A percentile compares a stretch with the other conserved stretches of the same genome.
Conservation (phyloP, 1,284 basidiomycete species). For the Microbotryomycetes sp. region DNA sequence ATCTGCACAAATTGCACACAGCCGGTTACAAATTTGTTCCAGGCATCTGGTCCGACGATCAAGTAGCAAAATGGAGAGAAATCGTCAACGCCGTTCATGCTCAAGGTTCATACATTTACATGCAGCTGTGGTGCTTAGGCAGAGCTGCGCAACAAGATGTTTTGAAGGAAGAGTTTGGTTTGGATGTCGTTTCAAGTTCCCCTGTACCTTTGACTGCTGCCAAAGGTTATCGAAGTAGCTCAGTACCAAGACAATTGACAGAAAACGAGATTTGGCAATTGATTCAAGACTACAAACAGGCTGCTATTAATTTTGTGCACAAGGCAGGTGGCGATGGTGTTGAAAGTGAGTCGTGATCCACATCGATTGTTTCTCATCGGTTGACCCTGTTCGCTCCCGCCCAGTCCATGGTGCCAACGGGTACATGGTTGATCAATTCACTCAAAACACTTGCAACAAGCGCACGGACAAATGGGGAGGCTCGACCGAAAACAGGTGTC, state of each 20-base stretch:
- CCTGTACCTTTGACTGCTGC: conserved; percentile 11
- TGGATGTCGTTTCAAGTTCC: conserved; percentile 23
- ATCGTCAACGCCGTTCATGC: conserved; percentile 47
- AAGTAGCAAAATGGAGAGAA: conserved; percentile 50
- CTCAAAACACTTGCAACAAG: conserved; percentile 51
- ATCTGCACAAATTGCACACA: conserved; percentile 31
- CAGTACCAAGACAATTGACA: conserved; percentile 29
- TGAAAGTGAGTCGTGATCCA: conserved; percentile 27
- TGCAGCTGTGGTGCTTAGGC: conserved; percentile 53
- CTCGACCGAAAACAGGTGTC: conserved; percentile 50
- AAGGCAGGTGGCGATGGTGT: conserved; percentile 40
- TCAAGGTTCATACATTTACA: conserved; percentile 48
- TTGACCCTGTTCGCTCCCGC: neutral
- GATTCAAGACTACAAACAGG: conserved; percentile 47
- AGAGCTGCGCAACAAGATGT: conserved; percentile 43
- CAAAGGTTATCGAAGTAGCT: conserved; percentile 22
- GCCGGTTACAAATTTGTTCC: conserved; percentile 38
- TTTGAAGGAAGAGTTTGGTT: conserved; percentile 33
- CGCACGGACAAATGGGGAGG: conserved; percentile 57
- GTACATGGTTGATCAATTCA: conserved; percentile 56
- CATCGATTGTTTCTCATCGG: neutral
- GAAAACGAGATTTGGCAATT: conserved; percentile 42
- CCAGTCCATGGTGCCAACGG: conserved; percentile 38
- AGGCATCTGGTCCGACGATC: conserved; percentile 49
- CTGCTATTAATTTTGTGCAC: conserved; percentile 26